Percentiles rank a stretch among this genome's conserved stretches.
These are phyloP conservation scores for Biscutella laevigata DNA, from an alignment of 441 rosid genomes.

Conservation along the genomic window DNA sequence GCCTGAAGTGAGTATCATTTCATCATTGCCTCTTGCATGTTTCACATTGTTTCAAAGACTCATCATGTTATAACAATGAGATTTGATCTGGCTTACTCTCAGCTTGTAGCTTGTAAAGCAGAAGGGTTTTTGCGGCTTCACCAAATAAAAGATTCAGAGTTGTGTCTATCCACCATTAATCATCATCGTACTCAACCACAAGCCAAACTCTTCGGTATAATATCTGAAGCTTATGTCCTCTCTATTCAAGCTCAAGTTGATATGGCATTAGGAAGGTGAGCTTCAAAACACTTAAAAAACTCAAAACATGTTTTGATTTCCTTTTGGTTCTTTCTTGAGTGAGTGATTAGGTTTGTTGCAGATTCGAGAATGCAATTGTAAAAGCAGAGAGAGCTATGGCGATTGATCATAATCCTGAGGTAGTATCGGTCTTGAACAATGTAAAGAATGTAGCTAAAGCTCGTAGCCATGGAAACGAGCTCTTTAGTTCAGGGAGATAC, in stretches of 20 bases:
- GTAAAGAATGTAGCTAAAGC: conserved; percentile 46
- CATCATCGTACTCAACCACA: conserved; percentile 21
- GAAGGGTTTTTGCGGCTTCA: conserved; percentile 57
- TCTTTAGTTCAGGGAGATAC: conserved; percentile 42
- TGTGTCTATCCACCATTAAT: conserved; percentile 33
- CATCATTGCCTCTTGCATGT: not conserved
- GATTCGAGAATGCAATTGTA: conserved; percentile 57
- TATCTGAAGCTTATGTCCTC: conserved; percentile 42
- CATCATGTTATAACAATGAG: too few relatives aligned
- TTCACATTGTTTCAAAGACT: too few relatives aligned
- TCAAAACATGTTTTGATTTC: not conserved
- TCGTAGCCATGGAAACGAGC: conserved; percentile 49
- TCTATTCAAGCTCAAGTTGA: conserved; percentile 53
- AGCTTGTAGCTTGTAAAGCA: conserved; percentile 57
- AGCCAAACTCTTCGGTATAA: conserved; percentile 35
- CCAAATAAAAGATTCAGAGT: conserved; percentile 43
- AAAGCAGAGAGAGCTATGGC: conserved; percentile 47
- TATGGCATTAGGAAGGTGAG: conserved; percentile 74
- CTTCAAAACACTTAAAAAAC: conserved; percentile 15
- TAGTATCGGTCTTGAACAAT: conserved; percentile 33
- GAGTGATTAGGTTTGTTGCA: conserved; percentile 45
- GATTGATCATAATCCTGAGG: conserved; percentile 33
- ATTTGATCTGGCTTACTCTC: conserved; percentile 25
- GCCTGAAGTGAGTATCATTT: too few relatives aligned
- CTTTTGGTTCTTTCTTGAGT: conserved; percentile 30